Base-by-base conservation (phyloP, 805 yeast species). In the Teunomyces cretensis region DNA sequence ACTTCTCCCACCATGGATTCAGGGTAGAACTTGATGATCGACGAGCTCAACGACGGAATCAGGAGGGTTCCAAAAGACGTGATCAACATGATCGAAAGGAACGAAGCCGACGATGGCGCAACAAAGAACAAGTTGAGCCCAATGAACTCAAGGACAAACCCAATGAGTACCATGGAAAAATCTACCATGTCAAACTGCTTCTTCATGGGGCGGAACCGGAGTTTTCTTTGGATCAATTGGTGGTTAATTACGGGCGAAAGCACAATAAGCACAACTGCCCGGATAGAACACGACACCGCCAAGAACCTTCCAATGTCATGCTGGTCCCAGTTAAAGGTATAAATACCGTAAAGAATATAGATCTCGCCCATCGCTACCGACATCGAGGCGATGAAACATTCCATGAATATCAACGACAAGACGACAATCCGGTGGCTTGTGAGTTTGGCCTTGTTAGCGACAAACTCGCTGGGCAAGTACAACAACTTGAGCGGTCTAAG, bases 1-100 rank as follows among this genome's bases (percentile, higher is more conserved):
- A 83, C 70, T 60, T 84, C 89, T 13, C 95, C 95, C 4, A 80
- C 72, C 49, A 75, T 75, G 11, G 75, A 71, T 33, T 79, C 80
- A 1, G 80, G 79, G 48, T 74, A 78, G 59, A 82, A 81, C 58
- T 86, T 86, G 43, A 82, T 72, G 9, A 84, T 63, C 1, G 86
- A 52, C 0, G 85, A 72, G 54, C 80, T 84, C 9, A 84, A 50
- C 0, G 83, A 72, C 1, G 94, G 92, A 0, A 79, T 66, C 1
- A 74, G 67, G 3, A 81, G 44, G 0, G 82, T 67, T 1, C 82
- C 79, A 33, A 83, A 55, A 0, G 83, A 63, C 2, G 74, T 63
- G 9, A 81, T 0, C 66, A 30, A 0, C 71, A 64, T 17, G 67
- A 65, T 0, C 56, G 30, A 33, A 32, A 73, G 57, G 30, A 75